Conservation (phyloP, 2,329 filamentous ascomycete genomes). For the Neocatenulostroma microsporum region DNA sequence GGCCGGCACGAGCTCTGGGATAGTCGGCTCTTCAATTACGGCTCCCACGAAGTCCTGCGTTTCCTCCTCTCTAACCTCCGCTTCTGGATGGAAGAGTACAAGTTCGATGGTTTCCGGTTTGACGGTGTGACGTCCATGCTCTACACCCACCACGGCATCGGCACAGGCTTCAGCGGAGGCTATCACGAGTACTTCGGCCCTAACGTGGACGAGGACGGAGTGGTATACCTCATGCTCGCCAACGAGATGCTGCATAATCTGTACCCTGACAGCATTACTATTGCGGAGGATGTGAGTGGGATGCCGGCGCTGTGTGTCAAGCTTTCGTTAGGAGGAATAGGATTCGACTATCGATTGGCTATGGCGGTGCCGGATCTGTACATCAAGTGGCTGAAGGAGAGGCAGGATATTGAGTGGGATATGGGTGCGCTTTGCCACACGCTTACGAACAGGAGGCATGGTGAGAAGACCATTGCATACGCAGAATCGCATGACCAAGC, state of each 20-base stretch:
- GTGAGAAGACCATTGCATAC: conserved; percentile 97
- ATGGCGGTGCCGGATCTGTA: conserved; percentile 99
- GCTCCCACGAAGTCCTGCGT: conserved; percentile 85
- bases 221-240: conserved; percentile 91
- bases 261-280: conserved; percentile 80
- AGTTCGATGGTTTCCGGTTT: conserved; percentile 94
- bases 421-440: conserved; percentile 78
- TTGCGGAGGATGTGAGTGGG: conserved; percentile 94
- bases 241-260: conserved; percentile 92
- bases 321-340: conserved; percentile 77
- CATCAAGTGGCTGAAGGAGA: conserved; percentile 97
- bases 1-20: conserved; percentile 93
- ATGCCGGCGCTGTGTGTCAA: conserved; percentile 95
- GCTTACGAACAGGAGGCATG: conserved; percentile 83
- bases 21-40: conserved; percentile 95
- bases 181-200: conserved; percentile 97
- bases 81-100: conserved; percentile 99
- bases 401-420: conserved; percentile 85
- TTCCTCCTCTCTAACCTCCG: conserved; percentile 91
- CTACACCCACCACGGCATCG: conserved; percentile 91
- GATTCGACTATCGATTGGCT: conserved; percentile 93
- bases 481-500: conserved; percentile 97
- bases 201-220: conserved; percentile 82
- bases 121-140: conserved; percentile 99
- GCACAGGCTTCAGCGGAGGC: conserved; percentile 94